These are phyloP conservation scores for Coccomyxa subellipsoidea DNA, from an alignment of 163 green algal species.

Conservation along the genomic window DNA sequence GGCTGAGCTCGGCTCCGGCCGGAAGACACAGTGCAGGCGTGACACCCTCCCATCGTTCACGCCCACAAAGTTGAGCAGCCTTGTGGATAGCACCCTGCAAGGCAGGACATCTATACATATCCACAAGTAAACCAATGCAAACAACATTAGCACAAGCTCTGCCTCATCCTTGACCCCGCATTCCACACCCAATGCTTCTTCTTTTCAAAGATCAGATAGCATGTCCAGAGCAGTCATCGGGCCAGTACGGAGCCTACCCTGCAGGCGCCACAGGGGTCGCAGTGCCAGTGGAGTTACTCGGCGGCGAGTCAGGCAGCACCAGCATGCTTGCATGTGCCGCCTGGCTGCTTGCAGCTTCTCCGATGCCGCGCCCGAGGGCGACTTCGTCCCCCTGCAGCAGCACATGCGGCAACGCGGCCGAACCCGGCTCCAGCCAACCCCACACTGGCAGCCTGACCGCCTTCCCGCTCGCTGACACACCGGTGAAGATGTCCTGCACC, in stretches of 20 bases:
- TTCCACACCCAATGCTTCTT: not conserved
- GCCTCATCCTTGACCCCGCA: too few relatives aligned
- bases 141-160: not conserved
- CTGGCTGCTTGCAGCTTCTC: not conserved
- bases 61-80: conserved; percentile 59
- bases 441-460: conserved; percentile 26
- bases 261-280: not conserved
- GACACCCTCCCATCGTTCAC: conserved; percentile 54
- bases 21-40: conserved; percentile 54
- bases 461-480: not conserved
- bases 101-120: not conserved
- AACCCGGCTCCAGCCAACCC: conserved; percentile 56
- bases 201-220: too few relatives aligned
- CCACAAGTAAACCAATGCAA: too few relatives aligned
- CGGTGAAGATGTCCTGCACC: not conserved
- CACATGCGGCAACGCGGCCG: conserved; percentile 52
- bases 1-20: not conserved
- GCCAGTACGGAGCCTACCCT: not conserved
- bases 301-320: not conserved
- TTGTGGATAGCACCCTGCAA: not conserved
- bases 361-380: conserved; percentile 40
- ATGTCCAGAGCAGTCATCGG: too few relatives aligned
- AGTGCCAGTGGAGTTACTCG: not conserved
- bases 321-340: not conserved
- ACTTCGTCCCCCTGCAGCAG: conserved; percentile 51